A percentile compares a stretch with the other conserved stretches of the same genome.
phyloP scores from a whole-genome alignment of 306 rosid genomes.

The Acmispon strigosus region DNA sequence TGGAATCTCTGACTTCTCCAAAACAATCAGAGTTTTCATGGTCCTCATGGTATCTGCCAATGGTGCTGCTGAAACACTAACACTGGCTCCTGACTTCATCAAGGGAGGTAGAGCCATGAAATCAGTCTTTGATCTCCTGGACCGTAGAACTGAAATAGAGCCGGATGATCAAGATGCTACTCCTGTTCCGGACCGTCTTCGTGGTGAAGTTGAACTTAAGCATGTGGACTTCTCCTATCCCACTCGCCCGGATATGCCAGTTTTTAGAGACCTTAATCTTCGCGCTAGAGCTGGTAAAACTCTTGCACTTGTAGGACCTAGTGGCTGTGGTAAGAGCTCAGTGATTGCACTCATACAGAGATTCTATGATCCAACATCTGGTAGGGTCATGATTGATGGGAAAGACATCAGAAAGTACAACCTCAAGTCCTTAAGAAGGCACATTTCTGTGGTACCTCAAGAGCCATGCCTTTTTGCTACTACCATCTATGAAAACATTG shows the following conservation, averaged over 20 bases:
- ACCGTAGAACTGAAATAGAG: constrained; percentile 94
- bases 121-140: constrained; percentile 94
- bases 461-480: constrained; percentile 92
- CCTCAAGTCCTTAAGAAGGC: constrained; percentile 84
- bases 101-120: constrained; percentile 96
- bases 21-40: constrained; percentile 89
- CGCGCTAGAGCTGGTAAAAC: constrained; percentile 96
- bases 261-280: constrained; percentile 79
- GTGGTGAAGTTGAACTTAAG: constrained; percentile 92
- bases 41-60: constrained; percentile 98
- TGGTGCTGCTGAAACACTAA: constrained; percentile 95
- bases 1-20: constrained; percentile 92
- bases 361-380: constrained; percentile 92
- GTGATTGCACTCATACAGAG: constrained; percentile 75
- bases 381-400: constrained; percentile 81
- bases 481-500: constrained; percentile 81
- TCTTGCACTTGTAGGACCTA: constrained; percentile 97
- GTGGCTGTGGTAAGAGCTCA: constrained; percentile 99
- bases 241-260: constrained; percentile 76
- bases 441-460: constrained; percentile 89
- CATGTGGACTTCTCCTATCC: constrained; percentile 95
- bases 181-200: constrained; percentile 73
- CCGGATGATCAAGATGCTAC: constrained; percentile 85
- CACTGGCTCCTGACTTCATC: constrained; percentile 96
- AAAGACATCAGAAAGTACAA: constrained; percentile 89